phyloP scores from a whole-genome alignment of 208 protist genomes.

The Leishmania tarentolae region DNA sequence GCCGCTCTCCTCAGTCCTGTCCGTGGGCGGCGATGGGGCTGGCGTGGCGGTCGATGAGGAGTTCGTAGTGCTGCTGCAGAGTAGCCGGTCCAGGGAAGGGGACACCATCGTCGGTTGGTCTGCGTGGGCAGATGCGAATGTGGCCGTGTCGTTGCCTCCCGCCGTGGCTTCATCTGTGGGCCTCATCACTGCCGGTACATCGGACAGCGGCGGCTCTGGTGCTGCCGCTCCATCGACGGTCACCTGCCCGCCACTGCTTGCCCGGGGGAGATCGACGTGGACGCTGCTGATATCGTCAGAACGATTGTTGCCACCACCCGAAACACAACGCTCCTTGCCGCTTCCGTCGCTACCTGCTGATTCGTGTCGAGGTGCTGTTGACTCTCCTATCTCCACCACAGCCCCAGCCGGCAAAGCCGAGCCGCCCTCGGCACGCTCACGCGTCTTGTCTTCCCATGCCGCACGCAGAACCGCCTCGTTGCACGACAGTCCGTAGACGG shows the following conservation, averaged over 20 bases:
- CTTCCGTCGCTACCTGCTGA: not conserved
- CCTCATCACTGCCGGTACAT: not conserved
- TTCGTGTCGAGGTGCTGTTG: not conserved
- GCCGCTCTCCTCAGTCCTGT: not conserved
- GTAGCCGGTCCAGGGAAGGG: conserved; percentile 25
- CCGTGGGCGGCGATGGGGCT: conserved; percentile 3
- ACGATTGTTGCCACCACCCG: not conserved
- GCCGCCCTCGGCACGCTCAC: conserved; percentile 7
- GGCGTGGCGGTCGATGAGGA: not conserved
- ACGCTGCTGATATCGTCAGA: not conserved
- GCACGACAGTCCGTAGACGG: conserved; percentile 25
- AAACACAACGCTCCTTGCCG: not conserved
- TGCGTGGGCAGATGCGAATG: not conserved
- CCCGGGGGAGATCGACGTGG: not conserved
- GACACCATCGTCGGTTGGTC: conserved; percentile 2
- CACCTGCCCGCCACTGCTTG: not conserved
- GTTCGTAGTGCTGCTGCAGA: conserved; percentile 32
- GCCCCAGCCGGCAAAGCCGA: not conserved
- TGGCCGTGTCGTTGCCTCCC: not conserved
- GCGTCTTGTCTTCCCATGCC: conserved; percentile 36
- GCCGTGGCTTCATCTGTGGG: not conserved
- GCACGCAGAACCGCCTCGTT: conserved; percentile 31
- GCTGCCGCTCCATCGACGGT: not conserved
- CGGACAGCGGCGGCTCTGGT: not conserved
- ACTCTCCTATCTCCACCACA: not conserved